phyloP scores from a whole-genome alignment of 2,329 filamentous ascomycete species.

The Pleurostoma richardsiae region DNA sequence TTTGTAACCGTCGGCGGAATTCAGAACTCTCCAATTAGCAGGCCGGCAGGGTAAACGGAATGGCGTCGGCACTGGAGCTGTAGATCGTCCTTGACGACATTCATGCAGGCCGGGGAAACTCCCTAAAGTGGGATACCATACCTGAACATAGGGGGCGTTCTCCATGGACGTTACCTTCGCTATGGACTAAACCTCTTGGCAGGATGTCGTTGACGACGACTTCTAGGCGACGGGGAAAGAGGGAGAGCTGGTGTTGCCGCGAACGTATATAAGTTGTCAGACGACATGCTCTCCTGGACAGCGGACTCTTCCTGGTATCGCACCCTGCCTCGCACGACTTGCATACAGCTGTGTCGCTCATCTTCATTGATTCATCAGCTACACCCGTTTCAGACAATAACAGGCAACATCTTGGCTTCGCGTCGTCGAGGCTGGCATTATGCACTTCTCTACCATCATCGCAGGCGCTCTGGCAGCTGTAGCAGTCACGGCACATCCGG shows the following conservation, averaged over 20 bases:
- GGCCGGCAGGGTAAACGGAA: too few species aligned
- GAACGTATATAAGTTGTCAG: too few species aligned
- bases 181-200: not conserved
- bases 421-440: constrained; percentile 5
- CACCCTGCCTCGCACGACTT: not conserved
- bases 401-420: not conserved
- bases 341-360: not conserved
- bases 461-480: constrained; percentile 13
- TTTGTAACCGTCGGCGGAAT: too few species aligned
- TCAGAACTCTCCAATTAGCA: too few species aligned
- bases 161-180: not conserved
- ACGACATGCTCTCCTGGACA: too few species aligned
- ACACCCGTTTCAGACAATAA: too few species aligned
- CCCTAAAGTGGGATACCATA: too few species aligned
- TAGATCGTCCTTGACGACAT: not conserved
- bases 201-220: not conserved
- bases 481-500: constrained; percentile 28
- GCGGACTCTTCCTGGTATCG: not conserved
- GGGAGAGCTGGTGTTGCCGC: not conserved
- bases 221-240: not conserved
- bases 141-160: not conserved
- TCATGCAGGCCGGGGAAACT: not conserved
- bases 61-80: not conserved
- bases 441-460: constrained; percentile 17
- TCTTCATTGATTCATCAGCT: too few species aligned